Evolutionary conservation across 257 asterid species (phyloP), one percentile per base, ranked within the genome.

Genomic region (Galeopsis tetrahit): DNA sequence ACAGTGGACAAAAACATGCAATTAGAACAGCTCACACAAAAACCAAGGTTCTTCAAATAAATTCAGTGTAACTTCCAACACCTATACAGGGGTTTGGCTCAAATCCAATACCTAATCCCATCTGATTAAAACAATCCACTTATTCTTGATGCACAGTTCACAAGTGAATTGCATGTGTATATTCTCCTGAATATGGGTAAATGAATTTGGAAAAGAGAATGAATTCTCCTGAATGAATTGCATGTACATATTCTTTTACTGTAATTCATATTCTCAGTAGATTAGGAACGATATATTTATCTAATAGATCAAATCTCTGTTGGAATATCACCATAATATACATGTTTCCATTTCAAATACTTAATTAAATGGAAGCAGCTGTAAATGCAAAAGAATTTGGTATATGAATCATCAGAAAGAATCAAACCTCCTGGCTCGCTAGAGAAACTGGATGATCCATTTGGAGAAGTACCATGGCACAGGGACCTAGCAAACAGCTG

Each of bases 401-500:
- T 10, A 40, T 64, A 68, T 35, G 52, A 60, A 28, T 73, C 62
- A 44, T 55, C 62, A 57, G 17, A 31, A 15, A 53, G 38, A 75
- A 79, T 32, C 32, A 34, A 85, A 93, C 97, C 96, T 85, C 77
- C 86, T 76, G 40, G 82, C 68, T 11, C 69, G 55, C 63, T 46
- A 62, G 72, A 46, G 72, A 62, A 65, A 74, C 65, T 68, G 58
- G 81, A 65, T 52, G 56, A 35, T 73, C 75, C 77, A 61, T 81
- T 74, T 63, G 80, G 73, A 73, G 74, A 75, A 38, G 78, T 36
- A 39, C 83, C 85, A 52, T 70, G 49, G 74, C 91, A 86, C 36
- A 95, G 73, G 66, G 99, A 95, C 74, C 72, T 80, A 31, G 95
- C 89, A 81, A 86, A 87, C 64, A 87, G 86, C 87, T 83, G 97